phyloP scores from a whole-genome alignment of 768 basidiomycete genomes.

The Ramaria sp. region DNA sequence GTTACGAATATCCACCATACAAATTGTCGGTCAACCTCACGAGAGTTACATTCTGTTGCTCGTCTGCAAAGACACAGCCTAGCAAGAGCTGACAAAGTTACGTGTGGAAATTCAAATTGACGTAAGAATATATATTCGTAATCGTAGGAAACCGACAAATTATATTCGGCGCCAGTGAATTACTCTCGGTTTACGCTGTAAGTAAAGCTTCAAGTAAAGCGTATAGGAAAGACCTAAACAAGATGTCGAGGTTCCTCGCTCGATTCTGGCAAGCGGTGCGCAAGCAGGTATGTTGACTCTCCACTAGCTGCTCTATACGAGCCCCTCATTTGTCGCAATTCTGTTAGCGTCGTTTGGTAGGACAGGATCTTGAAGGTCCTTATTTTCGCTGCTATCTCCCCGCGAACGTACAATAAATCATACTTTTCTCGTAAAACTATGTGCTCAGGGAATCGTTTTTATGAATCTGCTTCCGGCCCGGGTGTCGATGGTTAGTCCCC shows the following conservation, averaged over 20 bases:
- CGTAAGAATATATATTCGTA: no score
- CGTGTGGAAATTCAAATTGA: no score
- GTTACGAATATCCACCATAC: no score
- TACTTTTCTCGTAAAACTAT: not conserved
- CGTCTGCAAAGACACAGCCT: no score
- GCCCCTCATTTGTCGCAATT: not conserved
- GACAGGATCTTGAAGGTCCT: constrained; percentile 2
- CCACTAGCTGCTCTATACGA: not conserved
- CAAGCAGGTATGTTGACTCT: not conserved
- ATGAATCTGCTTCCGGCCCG: not conserved
- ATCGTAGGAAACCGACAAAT: no score
- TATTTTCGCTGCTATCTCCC: not conserved
- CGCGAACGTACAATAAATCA: not conserved
- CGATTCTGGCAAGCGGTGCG: constrained; percentile 4
- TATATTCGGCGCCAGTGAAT: no score
- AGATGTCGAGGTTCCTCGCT: constrained; percentile 1
- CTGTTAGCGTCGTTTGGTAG: constrained; percentile 4
- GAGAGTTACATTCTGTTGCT: no score
- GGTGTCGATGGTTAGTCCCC: not conserved
- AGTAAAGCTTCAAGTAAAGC: no score
- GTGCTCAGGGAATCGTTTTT: constrained; percentile 4
- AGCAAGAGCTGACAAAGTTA: no score
- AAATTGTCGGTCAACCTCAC: no score
- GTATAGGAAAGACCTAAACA: not conserved
- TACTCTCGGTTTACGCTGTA: no score